Percentiles rank a stretch among this genome's conserved stretches.
phyloP scores from a whole-genome alignment of 768 basidiomycete genomes.

The Trametes villosa region DNA sequence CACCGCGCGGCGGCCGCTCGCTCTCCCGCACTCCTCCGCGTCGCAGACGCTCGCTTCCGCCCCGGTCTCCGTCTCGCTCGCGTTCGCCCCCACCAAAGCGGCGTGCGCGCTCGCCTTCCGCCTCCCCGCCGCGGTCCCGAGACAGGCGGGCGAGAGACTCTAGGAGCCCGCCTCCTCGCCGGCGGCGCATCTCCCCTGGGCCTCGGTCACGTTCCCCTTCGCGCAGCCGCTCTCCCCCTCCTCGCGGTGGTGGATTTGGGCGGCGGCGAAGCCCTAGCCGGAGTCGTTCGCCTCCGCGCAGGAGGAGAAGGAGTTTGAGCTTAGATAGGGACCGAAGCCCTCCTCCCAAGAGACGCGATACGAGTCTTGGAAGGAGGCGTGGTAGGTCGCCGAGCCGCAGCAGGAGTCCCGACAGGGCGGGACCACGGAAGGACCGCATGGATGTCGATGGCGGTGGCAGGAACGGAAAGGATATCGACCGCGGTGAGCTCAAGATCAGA shows the following conservation, averaged over 20 bases:
- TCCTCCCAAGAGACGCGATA: conserved; percentile 21
- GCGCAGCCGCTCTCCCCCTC: conserved; percentile 23
- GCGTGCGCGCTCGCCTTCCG: conserved; percentile 51
- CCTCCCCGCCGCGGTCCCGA: conserved; percentile 50
- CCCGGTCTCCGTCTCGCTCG: conserved; percentile 26
- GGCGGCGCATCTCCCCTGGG: conserved; percentile 37
- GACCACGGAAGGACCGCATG: conserved; percentile 26
- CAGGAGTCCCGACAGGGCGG: conserved; percentile 16
- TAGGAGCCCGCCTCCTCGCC: conserved; percentile 55
- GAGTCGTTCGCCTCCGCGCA: conserved; percentile 36
- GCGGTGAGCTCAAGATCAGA: conserved; percentile 74
- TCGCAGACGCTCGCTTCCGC: conserved; percentile 24
- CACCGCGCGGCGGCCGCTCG: conserved; percentile 38
- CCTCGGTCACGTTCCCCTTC: conserved; percentile 31
- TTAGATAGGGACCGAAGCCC: conserved; percentile 38
- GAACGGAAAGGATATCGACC: conserved; percentile 33
- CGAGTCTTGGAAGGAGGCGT: no score
- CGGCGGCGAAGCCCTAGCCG: conserved; percentile 30
- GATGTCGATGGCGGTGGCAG: conserved; percentile 25
- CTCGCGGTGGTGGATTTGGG: conserved; percentile 24
- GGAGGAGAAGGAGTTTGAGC: conserved; percentile 45
- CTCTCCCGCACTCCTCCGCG: conserved; percentile 29
- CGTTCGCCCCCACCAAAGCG: conserved; percentile 49
- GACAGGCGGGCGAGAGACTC: conserved; percentile 42
- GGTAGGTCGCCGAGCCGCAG: conserved; percentile 38